Evolutionary conservation across 768 basidiomycete genomes (phyloP), one percentile per base, ranked within the genome.

Genomic region (Auricularia sp.): DNA sequence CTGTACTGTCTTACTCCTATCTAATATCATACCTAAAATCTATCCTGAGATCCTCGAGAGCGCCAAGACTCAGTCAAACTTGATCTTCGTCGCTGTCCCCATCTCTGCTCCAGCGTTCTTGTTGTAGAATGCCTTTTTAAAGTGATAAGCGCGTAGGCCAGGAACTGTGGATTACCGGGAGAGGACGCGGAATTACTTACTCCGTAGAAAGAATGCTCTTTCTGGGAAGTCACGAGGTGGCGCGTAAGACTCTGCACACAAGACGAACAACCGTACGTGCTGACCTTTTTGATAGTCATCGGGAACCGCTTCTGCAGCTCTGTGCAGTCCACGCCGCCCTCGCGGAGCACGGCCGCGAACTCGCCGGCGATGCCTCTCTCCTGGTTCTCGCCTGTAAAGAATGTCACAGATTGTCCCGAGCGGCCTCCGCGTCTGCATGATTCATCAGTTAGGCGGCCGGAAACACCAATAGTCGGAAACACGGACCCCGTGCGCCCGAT

Each of bases 241-340:
- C 6, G 47, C 47, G 5, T 6, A 59, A 7, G 8, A 35, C 56
- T 6, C 24, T 59, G 21, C 56, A 18, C 21, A 29, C 11, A 59
- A 14, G 10, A 18, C 34, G 33, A 5, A 24, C 24, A 59, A 3
- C 95, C 95, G 70, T 97, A 98, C 79, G 71, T 98, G 95, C 69
- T 88, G 85, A 86, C 92, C 82, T 98, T 98, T 81, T 96, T 97
- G 78, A 98, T 93, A 65, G 94, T 92, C 83, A 95, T 92, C 62
- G 94, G 93, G 80, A 97, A 98, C 71, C 87, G 86, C 62, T 87
- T 85, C 76, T 97, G 78, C 4, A 77, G 86, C 68, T 89, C 85
- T 61, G 87, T 83, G 13, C 79, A 73, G 65, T 89, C 84, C 68
- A 90, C 92, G 36, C 89, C 92, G 56, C 89, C 88, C 74, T 98